Percentiles rank a stretch among this genome's conserved stretches.
Evolutionary conservation across 2,329 filamentous ascomycete genomes (phyloP).

Genomic region (Lasiodiplodia citricola): DNA sequence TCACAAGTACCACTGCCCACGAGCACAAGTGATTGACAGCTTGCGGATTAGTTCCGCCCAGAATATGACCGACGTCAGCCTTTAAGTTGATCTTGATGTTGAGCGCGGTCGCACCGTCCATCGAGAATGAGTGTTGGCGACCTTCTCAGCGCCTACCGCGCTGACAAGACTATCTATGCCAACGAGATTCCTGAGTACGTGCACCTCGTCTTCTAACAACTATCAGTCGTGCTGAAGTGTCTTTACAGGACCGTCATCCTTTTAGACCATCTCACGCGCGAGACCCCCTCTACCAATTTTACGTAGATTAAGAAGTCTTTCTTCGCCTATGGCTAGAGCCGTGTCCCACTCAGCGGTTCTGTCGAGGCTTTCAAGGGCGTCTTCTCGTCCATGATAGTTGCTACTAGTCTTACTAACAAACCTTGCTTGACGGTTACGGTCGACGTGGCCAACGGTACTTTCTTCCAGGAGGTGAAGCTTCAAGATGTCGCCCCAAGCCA

Average conservation of each 20-base stretch:
- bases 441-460: slow-evolving; percentile 89
- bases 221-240: slow-evolving; percentile 40
- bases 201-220: not conserved
- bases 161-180: slow-evolving; percentile 65
- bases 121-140: too few relatives aligned
- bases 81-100: too few relatives aligned
- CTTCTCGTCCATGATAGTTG: slow-evolving; percentile 82
- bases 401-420: slow-evolving; percentile 57
- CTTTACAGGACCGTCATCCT: slow-evolving; percentile 85
- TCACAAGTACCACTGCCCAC: too few relatives aligned
- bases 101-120: too few relatives aligned
- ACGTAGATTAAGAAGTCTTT: slow-evolving; percentile 81
- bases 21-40: too few relatives aligned
- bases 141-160: not conserved
- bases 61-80: too few relatives aligned
- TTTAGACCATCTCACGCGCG: slow-evolving; percentile 84
- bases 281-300: slow-evolving; percentile 71
- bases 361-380: slow-evolving; percentile 86
- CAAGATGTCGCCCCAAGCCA: slow-evolving; percentile 37
- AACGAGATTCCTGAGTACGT: slow-evolving; percentile 40
- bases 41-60: too few relatives aligned
- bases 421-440: slow-evolving; percentile 80
- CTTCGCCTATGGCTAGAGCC: slow-evolving; percentile 64
- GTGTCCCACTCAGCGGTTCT: slow-evolving; percentile 63
- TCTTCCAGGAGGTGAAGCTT: slow-evolving; percentile 65